Evolutionary conservation across 2,329 filamentous ascomycete species (phyloP), one percentile per base, ranked within the genome.

Genomic region (Nemania sp.): DNA sequence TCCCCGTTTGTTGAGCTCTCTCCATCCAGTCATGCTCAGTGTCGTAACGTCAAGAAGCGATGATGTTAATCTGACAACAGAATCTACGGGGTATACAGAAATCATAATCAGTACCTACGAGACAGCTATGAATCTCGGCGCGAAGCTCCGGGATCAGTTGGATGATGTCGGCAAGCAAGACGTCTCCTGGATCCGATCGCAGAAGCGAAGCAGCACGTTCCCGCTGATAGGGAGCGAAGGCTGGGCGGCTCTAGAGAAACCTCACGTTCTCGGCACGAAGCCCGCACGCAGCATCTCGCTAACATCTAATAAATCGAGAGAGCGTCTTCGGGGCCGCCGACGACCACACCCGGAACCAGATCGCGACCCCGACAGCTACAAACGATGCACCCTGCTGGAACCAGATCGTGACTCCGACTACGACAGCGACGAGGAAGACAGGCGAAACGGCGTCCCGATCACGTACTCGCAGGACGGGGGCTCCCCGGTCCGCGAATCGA

Each of bases 351-450:
- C 25, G 25, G 50, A 40, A 21, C 34, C 53, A 7, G 15, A n/a
- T 29, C 25, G 25, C 25, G 7, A 4, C 25, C 5, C 7, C 18
- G 42, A n/a, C 20, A 11, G 17, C 40, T 17, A n/a, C n/a, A n/a
- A n/a, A n/a, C n/a, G n/a, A n/a, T n/a, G 4, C 34, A 20, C n/a
- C n/a, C 11, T 20, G 35, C 34, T 1, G 21, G 15, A 13, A 13
- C 18, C 4, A 15, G 34, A 54, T 15, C 17, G 12, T n/a, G n/a
- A n/a, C n/a, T n/a, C n/a, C n/a, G 25, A 29, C 18, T 21, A 64
- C n/a, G 49, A 57, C 17, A 57, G 54, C 29, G 49, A 56, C 21
- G 56, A 47, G 3, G 59, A 63, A 18, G 63, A 65, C 18, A 40
- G 37, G 5, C 21, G 42, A 10, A 58, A 54, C 10, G 54, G 52